Conservation (phyloP, 1,139 yeast species). For the Kurtzmaniella quercitrusa region DNA sequence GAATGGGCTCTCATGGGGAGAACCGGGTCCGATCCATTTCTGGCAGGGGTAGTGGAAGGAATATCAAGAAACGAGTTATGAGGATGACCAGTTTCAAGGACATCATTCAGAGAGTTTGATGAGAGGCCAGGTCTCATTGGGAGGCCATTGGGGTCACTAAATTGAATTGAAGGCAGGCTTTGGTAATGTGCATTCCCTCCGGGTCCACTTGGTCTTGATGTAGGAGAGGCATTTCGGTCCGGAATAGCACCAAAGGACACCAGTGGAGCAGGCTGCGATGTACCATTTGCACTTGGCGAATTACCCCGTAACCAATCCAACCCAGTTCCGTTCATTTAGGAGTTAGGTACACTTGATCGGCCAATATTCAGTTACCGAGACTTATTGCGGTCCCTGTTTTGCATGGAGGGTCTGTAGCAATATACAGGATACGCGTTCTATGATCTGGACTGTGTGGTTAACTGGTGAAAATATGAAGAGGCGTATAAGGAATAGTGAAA, state of each 20-base stretch:
- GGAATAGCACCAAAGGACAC: slow-evolving; percentile 27
- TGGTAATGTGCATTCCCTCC: not conserved
- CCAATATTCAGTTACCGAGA: not conserved
- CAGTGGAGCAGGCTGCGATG: slow-evolving; percentile 27
- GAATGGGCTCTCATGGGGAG: slow-evolving; percentile 4
- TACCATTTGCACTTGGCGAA: slow-evolving; percentile 12
- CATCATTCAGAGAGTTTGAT: not conserved
- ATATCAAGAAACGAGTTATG: slow-evolving; percentile 3
- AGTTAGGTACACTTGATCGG: not conserved
- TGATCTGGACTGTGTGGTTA: not conserved
- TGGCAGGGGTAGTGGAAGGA: slow-evolving; percentile 1
- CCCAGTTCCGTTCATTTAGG: slow-evolving; percentile 25
- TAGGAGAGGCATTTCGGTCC: not conserved
- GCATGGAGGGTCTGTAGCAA: not conserved
- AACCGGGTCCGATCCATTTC: slow-evolving; percentile 4
- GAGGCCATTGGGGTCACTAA: slow-evolving; percentile 3
- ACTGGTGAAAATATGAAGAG: not conserved
- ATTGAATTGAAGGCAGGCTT: slow-evolving; percentile 1
- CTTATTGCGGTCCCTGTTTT: not conserved
- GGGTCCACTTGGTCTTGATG: slow-evolving; percentile 1
- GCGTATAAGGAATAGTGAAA: not conserved
- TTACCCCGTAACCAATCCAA: slow-evolving; percentile 38
- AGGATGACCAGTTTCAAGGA: not conserved
- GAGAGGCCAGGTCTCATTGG: not conserved
- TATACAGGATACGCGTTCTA: not conserved